Percentiles rank a stretch among this genome's conserved stretches.
These are phyloP conservation scores for Myxozyma neotropica DNA, from an alignment of 805 yeast genomes.

Conservation along the genomic window DNA sequence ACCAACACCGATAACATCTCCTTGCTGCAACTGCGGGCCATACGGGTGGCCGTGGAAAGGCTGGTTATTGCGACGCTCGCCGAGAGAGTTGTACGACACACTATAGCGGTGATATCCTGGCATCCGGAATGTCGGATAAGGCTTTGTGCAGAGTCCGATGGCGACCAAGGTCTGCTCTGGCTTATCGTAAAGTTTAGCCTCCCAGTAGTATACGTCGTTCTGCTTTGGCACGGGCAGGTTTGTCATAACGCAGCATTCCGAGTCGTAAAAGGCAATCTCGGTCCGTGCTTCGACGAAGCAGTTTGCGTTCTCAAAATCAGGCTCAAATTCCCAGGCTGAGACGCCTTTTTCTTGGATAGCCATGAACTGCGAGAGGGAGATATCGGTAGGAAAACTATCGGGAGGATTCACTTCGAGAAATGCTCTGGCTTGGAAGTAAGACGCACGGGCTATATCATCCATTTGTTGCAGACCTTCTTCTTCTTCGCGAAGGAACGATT, in stretches of 20 bases:
- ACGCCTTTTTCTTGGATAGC: slow-evolving; percentile 85
- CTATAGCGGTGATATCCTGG: slow-evolving; percentile 92
- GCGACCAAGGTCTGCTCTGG: slow-evolving; percentile 57
- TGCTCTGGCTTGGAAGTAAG: slow-evolving; percentile 64
- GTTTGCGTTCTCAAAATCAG: slow-evolving; percentile 54
- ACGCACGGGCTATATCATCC: slow-evolving; percentile 53
- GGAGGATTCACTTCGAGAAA: slow-evolving; percentile 50
- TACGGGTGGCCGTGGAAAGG: slow-evolving; percentile 63
- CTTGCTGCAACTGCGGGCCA: slow-evolving; percentile 66
- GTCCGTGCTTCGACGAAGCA: slow-evolving; percentile 65
- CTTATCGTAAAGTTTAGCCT: slow-evolving; percentile 75
- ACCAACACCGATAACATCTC: slow-evolving; percentile 94
- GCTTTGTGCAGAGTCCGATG: slow-evolving; percentile 79
- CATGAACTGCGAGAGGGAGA: slow-evolving; percentile 59
- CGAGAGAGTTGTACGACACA: slow-evolving; percentile 83
- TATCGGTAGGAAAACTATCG: slow-evolving; percentile 47
- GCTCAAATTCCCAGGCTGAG: slow-evolving; percentile 81
- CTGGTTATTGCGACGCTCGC: slow-evolving; percentile 75
- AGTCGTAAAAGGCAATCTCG: slow-evolving; percentile 54
- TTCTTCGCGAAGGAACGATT: slow-evolving; percentile 61
- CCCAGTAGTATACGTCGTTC: slow-evolving; percentile 88
- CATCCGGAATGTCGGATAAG: slow-evolving; percentile 89
- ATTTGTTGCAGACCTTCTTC: slow-evolving; percentile 66
- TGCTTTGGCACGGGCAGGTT: slow-evolving; percentile 82
- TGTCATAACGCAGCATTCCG: slow-evolving; percentile 70